Evolutionary conservation across 1,284 basidiomycete species (phyloP), one percentile per base, ranked within the genome.

Genomic region (Athelia psychrophila): DNA sequence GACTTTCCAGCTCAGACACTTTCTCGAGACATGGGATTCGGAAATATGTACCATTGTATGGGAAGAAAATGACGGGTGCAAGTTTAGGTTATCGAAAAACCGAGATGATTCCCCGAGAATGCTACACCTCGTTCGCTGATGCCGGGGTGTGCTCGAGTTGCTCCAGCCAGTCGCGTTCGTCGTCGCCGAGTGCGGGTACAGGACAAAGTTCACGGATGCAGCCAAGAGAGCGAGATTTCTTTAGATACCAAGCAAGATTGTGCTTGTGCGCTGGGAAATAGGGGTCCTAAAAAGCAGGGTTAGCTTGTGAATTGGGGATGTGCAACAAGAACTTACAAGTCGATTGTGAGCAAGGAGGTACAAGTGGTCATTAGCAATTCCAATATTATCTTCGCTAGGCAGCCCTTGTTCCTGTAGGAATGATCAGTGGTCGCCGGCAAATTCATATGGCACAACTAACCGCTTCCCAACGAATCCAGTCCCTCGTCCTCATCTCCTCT

Each of bases 221-320:
- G 13, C 62, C 61, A 32, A 71, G 52, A 22, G 73, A 74, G 35
- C 72, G 70, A 18, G 71, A 72, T 24, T 67, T 69, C 51, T 74
- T 75, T 47, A 74, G 61, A 52, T 67, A 64, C 73, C 72, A 74
- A n/a, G 58, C 69, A 19, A 68, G 56, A 48, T 64, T 58, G 49
- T 74, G 73, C 51, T 68, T 67, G 51, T 64, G 56, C 1, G 64
- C 60, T 8, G 73, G 72, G 42, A 56, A 57, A 51, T 65, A 73
- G 6, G 72, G 70, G 50, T 73, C 71, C 72, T 76, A 13, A 20
- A 47, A 40, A 2, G 47, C 23, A 24, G 35, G 19, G 22, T 3
- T n/a, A 19, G 18, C 8, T 23, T 22, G 20, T 16, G 18, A n/a
- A 19, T 27, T n/a, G 25, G 9, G 47, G 36, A 12, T 33, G 38